Evolutionary conservation across 768 basidiomycete species (phyloP).

Genomic region (Leccinum uliginosum): DNA sequence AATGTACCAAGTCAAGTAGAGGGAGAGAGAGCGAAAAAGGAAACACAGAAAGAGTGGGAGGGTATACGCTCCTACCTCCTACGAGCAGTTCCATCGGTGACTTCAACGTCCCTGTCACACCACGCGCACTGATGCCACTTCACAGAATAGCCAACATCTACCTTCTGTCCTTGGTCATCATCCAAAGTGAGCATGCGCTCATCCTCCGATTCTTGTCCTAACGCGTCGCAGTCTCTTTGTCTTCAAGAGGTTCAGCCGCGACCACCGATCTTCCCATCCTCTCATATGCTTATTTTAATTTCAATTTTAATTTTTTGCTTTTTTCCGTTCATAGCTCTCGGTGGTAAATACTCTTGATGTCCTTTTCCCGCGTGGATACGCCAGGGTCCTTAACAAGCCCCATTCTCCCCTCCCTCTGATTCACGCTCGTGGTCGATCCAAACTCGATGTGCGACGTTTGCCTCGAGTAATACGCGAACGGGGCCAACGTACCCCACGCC

Average conservation of each 20-base stretch:
- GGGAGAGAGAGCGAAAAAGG: not conserved
- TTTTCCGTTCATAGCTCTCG: too few species aligned
- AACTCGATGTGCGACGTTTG: slow-evolving; percentile 75
- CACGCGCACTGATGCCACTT: not conserved
- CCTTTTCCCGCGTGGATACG: too few species aligned
- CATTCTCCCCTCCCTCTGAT: slow-evolving; percentile 15
- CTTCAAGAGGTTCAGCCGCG: slow-evolving; percentile 60
- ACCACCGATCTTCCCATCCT: slow-evolving; percentile 81
- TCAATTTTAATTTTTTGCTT: too few species aligned
- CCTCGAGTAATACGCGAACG: slow-evolving; percentile 55
- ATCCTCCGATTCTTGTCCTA: slow-evolving; percentile 1
- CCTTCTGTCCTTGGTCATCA: slow-evolving; percentile 75
- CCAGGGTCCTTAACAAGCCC: slow-evolving; percentile 33
- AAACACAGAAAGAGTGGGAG: too few species aligned
- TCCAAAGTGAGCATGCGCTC: slow-evolving; percentile 54
- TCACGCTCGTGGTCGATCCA: slow-evolving; percentile 64
- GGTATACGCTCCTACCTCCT: slow-evolving; percentile 55
- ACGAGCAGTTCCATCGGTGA: slow-evolving; percentile 89
- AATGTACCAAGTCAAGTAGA: slow-evolving; percentile 37
- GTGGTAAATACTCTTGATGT: too few species aligned
- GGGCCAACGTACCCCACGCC: slow-evolving; percentile 54
- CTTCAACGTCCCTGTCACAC: slow-evolving; percentile 12
- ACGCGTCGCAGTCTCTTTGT: slow-evolving; percentile 66
- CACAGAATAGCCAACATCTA: slow-evolving; percentile 85
- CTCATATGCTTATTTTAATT: too few species aligned